These are phyloP conservation scores for Solanum paucissectum DNA, from an alignment of 257 asterid genomes.

Conservation along the genomic window DNA sequence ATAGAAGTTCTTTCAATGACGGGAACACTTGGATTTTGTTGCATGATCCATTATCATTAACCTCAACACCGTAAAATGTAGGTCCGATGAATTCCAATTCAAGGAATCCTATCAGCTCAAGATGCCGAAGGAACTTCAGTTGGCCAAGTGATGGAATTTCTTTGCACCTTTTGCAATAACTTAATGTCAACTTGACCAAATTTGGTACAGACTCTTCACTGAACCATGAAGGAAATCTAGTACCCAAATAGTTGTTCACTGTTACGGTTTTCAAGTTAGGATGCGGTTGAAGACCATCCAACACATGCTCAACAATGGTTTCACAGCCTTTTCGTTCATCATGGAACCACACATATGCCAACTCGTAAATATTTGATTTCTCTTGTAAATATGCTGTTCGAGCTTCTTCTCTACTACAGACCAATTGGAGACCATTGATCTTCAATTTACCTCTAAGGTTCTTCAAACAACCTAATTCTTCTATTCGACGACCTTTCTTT, in stretches of 20 bases:
- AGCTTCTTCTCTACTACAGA: not conserved
- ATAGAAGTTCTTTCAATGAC: no score
- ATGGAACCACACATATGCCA: not conserved
- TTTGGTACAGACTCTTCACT: not conserved
- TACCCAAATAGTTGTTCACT: not conserved
- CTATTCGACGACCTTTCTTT: not conserved
- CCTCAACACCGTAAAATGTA: not conserved
- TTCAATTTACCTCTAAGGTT: not conserved
- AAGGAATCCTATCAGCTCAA: not conserved
- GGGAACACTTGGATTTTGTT: no score
- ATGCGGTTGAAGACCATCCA: slow-evolving; percentile 17
- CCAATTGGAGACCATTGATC: not conserved
- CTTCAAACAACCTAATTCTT: not conserved
- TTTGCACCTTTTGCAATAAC: not conserved
- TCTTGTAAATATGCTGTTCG: not conserved
- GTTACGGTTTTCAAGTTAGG: not conserved
- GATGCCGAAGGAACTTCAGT: slow-evolving; percentile 2
- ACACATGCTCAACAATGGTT: not conserved
- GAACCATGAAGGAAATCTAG: slow-evolving; percentile 11
- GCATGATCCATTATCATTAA: no score
- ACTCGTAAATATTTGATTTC: not conserved
- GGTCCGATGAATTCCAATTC: not conserved
- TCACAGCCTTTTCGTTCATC: not conserved
- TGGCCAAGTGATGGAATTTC: slow-evolving; percentile 9
- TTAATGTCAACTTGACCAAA: not conserved